phyloP scores from a whole-genome alignment of 352 stramenopile genomes.

The Pythium oligandrum region DNA sequence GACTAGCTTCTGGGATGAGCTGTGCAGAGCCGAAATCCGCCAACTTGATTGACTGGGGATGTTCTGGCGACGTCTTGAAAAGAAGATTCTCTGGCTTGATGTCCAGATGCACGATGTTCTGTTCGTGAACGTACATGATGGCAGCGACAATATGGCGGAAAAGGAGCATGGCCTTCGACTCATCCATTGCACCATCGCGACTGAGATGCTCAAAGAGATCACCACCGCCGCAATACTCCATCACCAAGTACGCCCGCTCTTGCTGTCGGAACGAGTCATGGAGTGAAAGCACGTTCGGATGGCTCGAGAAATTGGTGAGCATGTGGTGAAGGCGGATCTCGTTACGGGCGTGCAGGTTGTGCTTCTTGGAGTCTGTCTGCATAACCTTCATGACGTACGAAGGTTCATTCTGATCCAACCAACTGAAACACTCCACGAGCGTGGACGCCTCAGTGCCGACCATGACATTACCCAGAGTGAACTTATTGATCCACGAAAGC shows the following conservation, averaged over 20 bases:
- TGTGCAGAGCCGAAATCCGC: conserved; percentile 69
- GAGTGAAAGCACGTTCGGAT: conserved; percentile 61
- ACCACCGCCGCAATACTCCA: conserved; percentile 57
- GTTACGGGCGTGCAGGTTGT: conserved; percentile 39
- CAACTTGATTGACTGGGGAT: conserved; percentile 55
- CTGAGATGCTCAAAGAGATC: conserved; percentile 62
- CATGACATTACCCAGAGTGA: conserved; percentile 50
- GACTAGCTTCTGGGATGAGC: conserved; percentile 29
- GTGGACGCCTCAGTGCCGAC: conserved; percentile 52
- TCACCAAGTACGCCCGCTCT: conserved; percentile 55
- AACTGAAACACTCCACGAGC: conserved; percentile 59
- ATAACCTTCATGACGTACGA: conserved; percentile 71
- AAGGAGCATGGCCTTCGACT: conserved; percentile 37
- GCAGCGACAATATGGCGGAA: conserved; percentile 52
- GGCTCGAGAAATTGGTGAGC: conserved; percentile 65
- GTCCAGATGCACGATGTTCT: conserved; percentile 65
- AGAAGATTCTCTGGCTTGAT: conserved; percentile 82
- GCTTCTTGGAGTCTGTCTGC: conserved; percentile 39
- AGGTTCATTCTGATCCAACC: conserved; percentile 45
- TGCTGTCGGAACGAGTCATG: conserved; percentile 62
- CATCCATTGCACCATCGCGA: conserved; percentile 44
- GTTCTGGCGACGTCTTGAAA: conserved; percentile 45
- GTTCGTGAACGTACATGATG: conserved; percentile 48
- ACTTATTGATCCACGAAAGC: conserved; percentile 66
- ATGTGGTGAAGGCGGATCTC: conserved; percentile 62